Evolutionary conservation across 1,284 basidiomycete species (phyloP).

Genomic region (Cutaneotrichosporon cyanovorans): DNA sequence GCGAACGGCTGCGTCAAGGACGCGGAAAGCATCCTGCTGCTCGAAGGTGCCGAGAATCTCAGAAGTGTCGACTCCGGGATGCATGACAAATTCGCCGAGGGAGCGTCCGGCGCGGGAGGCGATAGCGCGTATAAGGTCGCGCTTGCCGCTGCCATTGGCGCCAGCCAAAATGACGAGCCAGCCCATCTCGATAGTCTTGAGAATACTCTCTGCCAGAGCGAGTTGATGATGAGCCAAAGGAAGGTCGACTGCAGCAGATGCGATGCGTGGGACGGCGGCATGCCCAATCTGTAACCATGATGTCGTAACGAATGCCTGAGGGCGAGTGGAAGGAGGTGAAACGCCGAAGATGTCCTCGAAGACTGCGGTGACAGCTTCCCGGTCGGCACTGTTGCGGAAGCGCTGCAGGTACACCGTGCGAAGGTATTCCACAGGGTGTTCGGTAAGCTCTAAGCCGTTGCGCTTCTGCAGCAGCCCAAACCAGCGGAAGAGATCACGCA

Average conservation of each 20-base stretch:
- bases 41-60: constrained; percentile 96
- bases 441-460: constrained; percentile 54
- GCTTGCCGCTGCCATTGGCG: constrained; percentile 68
- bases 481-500: constrained; percentile 94
- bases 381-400: constrained; percentile 69
- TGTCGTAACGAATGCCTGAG: constrained; percentile 55
- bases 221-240: constrained; percentile 61
- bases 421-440: constrained; percentile 60
- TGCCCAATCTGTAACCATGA: constrained; percentile 63
- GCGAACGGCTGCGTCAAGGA: constrained; percentile 14
- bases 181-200: constrained; percentile 64
- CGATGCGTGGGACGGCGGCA: constrained; percentile 51
- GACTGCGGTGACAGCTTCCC: constrained; percentile 54
- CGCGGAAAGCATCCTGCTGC: constrained; percentile 58
- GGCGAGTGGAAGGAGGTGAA: constrained; percentile 41
- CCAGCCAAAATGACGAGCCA: constrained; percentile 90
- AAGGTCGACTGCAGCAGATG: constrained; percentile 45
- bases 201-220: constrained; percentile 64
- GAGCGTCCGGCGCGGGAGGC: constrained; percentile 63
- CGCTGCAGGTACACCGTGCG: constrained; percentile 73
- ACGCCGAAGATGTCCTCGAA: constrained; percentile 59
- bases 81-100: constrained; percentile 71
- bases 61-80: constrained; percentile 81
- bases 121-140: constrained; percentile 62
- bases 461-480: constrained; percentile 47